These are phyloP conservation scores for Eleusine indica DNA, from an alignment of 176 grass and related monocot genomes.

Conservation along the genomic window DNA sequence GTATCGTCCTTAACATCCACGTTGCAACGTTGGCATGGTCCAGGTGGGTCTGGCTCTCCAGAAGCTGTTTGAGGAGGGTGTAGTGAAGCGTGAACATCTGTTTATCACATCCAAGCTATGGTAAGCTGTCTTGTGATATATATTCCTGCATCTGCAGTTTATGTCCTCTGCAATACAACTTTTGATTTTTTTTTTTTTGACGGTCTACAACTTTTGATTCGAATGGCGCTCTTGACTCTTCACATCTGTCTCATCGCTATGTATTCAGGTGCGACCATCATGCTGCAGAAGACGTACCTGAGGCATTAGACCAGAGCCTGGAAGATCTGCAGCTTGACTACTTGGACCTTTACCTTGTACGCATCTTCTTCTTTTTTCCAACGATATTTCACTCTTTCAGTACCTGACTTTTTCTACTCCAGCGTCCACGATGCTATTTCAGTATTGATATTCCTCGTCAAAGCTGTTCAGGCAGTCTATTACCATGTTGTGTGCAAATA, in stretches of 20 bases:
- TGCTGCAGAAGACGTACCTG: conserved; percentile 61
- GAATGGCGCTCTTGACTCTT: background rate
- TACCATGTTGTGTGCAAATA: background rate
- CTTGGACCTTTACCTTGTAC: conserved; percentile 71
- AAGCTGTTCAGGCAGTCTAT: background rate
- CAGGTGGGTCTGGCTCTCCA: background rate
- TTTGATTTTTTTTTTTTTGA: background rate
- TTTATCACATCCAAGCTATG: conserved; percentile 63
- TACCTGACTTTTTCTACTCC: background rate
- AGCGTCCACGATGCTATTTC: background rate
- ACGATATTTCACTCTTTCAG: background rate
- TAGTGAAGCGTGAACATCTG: background rate
- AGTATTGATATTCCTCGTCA: background rate
- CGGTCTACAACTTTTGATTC: no score
- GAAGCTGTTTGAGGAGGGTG: background rate
- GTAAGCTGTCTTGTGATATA: conserved; percentile 18
- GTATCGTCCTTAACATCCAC: background rate
- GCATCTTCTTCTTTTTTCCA: conserved; percentile 30
- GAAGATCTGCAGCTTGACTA: conserved; percentile 57
- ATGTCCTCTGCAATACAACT: background rate
- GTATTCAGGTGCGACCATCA: conserved; percentile 57
- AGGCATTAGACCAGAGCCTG: conserved; percentile 48
- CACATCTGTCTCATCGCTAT: background rate
- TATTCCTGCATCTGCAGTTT: no score
- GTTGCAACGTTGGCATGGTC: background rate